phyloP scores from a whole-genome alignment of 108 stramenopile genomes.

The Skeletonema costatum region DNA sequence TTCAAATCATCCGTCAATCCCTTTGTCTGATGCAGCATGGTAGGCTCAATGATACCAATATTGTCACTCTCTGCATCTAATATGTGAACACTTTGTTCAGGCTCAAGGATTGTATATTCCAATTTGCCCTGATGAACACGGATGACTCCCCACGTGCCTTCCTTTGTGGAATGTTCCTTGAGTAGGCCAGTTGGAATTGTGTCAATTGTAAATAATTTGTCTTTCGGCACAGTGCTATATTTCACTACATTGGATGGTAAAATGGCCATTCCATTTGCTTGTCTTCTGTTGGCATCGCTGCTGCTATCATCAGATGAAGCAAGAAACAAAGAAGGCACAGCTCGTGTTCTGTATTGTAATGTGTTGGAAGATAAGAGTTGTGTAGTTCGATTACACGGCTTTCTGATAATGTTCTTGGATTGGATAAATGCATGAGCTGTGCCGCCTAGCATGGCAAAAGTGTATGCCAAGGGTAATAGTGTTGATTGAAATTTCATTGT shows the following conservation, averaged over 20 bases:
- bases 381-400: background rate
- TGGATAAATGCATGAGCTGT: slow-evolving; percentile 1
- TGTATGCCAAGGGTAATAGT: background rate
- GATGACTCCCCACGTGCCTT: slow-evolving; percentile 66
- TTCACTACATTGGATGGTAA: slow-evolving; percentile 51
- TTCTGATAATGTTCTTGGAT: background rate
- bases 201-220: slow-evolving; percentile 34
- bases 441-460: background rate
- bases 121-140: slow-evolving; percentile 41
- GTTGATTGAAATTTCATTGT: background rate
- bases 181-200: slow-evolving; percentile 49
- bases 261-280: slow-evolving; percentile 44
- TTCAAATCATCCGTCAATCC: slow-evolving; percentile 53
- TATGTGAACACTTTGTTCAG: slow-evolving; percentile 18
- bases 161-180: slow-evolving; percentile 57
- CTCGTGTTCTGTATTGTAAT: background rate
- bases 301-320: background rate
- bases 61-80: slow-evolving; percentile 15
- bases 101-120: slow-evolving; percentile 47
- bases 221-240: slow-evolving; percentile 49
- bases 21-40: slow-evolving; percentile 41
- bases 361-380: background rate
- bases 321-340: background rate
- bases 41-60: slow-evolving; percentile 54
- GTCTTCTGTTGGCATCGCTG: background rate